phyloP scores from a whole-genome alignment of 257 asterid species.

The Leptodermis oblonga region DNA sequence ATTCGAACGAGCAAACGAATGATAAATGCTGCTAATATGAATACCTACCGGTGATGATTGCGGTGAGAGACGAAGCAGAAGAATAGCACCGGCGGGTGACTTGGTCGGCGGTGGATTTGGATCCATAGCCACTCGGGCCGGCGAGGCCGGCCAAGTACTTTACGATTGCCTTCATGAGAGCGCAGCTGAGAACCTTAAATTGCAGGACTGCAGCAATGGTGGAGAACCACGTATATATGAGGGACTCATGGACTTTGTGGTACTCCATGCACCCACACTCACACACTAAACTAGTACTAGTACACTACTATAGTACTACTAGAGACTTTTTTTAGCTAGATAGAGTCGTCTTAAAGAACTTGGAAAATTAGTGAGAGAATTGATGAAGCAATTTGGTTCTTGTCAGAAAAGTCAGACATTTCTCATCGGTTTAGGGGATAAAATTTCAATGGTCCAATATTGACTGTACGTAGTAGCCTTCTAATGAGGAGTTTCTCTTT shows the following conservation, averaged over 20 bases:
- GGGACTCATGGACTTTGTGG: conserved; percentile 34
- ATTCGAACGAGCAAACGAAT: too few species aligned
- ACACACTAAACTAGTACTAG: too few species aligned
- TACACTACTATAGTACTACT: too few species aligned
- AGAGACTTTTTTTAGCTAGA: too few species aligned
- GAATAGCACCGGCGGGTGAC: conserved; percentile 37
- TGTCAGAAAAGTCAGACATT: conserved; percentile 12
- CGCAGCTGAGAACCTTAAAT: conserved; percentile 37
- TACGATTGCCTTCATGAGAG: conserved; percentile 56
- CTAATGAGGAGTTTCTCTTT: too few species aligned
- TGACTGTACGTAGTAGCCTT: conserved; percentile 32
- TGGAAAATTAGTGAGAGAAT: not conserved
- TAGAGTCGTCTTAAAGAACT: conserved; percentile 9
- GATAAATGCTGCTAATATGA: too few species aligned
- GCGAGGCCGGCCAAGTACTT: conserved; percentile 76
- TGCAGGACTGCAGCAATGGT: conserved; percentile 33
- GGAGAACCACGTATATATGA: conserved; percentile 49
- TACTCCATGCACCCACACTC: conserved; percentile 40
- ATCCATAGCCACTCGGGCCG: conserved; percentile 84
- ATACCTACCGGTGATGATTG: conserved; percentile 95
- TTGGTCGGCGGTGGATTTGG: conserved; percentile 67
- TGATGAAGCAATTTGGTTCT: conserved; percentile 5
- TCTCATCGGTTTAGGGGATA: conserved; percentile 8
- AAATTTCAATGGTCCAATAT: conserved; percentile 43
- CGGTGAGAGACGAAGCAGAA: conserved; percentile 45